These are phyloP conservation scores for Mortierella sp. DNA, from an alignment of 371 early-diverging fungal species.

Conservation along the genomic window DNA sequence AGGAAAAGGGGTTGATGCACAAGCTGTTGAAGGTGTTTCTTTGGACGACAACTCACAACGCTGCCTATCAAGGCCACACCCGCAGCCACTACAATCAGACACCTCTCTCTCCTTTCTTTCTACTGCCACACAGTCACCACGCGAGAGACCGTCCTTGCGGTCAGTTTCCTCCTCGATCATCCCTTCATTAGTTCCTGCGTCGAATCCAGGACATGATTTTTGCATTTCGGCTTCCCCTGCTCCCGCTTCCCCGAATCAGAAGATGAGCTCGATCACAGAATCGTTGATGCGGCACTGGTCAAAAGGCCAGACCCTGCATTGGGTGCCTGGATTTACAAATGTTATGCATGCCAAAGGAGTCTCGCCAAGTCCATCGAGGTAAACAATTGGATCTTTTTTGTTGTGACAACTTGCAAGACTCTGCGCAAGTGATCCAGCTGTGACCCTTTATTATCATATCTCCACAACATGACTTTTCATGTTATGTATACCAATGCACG, in stretches of 20 bases:
- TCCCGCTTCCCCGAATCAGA: constrained; percentile 10
- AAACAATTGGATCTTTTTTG: not conserved
- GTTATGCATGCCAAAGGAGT: constrained; percentile 10
- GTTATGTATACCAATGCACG: constrained; percentile 4
- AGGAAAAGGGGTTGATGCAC: not conserved
- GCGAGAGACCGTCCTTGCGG: constrained; percentile 3
- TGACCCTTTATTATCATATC: not conserved
- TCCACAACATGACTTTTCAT: too few species aligned
- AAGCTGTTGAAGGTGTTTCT: not conserved
- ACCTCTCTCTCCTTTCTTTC: not conserved
- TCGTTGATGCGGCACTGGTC: constrained; percentile 32
- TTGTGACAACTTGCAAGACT: not conserved
- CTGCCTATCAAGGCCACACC: not conserved
- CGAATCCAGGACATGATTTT: not conserved
- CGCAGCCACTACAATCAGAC: constrained; percentile 1
- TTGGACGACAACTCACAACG: not conserved
- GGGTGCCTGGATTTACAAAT: constrained; percentile 25
- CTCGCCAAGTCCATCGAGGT: constrained; percentile 21
- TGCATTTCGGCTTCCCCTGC: constrained; percentile 4
- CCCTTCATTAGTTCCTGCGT: constrained; percentile 11
- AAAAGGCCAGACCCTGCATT: constrained; percentile 26
- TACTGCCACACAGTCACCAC: not conserved
- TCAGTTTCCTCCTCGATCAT: constrained; percentile 14
- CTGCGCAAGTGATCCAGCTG: not conserved
- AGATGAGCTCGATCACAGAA: constrained; percentile 24